Percentiles rank a stretch among this genome's conserved stretches.
phyloP scores from a whole-genome alignment of 306 rosid genomes.

The Cucurbita ficifolia region DNA sequence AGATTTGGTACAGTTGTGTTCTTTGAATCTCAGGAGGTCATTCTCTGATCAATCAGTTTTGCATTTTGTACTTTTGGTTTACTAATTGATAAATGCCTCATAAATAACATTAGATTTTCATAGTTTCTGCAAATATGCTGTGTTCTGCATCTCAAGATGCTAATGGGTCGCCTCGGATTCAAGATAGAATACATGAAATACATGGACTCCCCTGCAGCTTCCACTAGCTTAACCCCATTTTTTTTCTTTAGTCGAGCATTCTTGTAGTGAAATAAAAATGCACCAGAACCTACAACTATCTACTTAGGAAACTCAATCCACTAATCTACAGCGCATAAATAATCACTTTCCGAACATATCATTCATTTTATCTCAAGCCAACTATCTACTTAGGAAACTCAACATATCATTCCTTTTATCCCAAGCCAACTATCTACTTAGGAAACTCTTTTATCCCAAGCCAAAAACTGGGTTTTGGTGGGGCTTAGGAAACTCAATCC shows the following conservation, averaged over 20 bases:
- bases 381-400: too few relatives aligned
- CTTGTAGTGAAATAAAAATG: constrained; percentile 29
- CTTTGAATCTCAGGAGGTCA: neutral
- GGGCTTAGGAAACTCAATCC: too few relatives aligned
- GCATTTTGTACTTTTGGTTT: neutral
- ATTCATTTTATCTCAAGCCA: too few relatives aligned
- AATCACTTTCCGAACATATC: too few relatives aligned
- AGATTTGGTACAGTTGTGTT: neutral
- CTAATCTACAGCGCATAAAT: too few relatives aligned
- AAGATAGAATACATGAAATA: constrained; percentile 42
- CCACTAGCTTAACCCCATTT: constrained; percentile 38
- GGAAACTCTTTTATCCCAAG: too few relatives aligned
- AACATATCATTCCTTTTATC: too few relatives aligned
- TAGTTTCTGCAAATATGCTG: neutral
- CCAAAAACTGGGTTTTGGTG: too few relatives aligned
- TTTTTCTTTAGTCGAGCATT: constrained; percentile 26
- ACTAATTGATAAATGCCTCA: neutral
- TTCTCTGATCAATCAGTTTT: neutral
- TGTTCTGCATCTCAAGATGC: neutral
- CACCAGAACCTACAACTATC: constrained; percentile 42
- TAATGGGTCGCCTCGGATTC: constrained; percentile 42
- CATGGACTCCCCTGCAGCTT: constrained; percentile 40
- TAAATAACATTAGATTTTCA: neutral
- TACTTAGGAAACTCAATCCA: constrained; percentile 58
- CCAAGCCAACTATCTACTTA: too few relatives aligned